These are phyloP conservation scores for Infundibulicybe gibba DNA, from an alignment of 768 basidiomycete species.

Conservation along the genomic window DNA sequence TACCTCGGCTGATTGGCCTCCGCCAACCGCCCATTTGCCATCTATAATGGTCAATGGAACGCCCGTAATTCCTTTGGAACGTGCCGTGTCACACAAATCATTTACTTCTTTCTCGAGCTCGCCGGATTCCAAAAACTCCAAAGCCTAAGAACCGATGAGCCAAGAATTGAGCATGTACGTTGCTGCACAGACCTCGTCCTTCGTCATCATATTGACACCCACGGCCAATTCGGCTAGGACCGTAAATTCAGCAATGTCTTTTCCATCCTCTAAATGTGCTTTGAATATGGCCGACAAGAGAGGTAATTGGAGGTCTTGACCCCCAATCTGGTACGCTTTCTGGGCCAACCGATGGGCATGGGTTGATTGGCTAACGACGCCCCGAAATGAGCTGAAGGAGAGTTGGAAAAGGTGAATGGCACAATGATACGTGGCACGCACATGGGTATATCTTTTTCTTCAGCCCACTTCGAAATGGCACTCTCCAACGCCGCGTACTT, in stretches of 20 bases:
- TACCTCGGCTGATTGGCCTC: slow-evolving; percentile 69
- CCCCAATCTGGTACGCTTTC: slow-evolving; percentile 63
- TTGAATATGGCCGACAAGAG: slow-evolving; percentile 59
- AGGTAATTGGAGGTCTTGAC: slow-evolving; percentile 54
- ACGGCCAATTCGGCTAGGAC: slow-evolving; percentile 61
- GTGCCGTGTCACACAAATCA: slow-evolving; percentile 57
- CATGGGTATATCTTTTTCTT: slow-evolving; percentile 57
- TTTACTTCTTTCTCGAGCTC: slow-evolving; percentile 65
- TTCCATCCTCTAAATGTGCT: slow-evolving; percentile 59
- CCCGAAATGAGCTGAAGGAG: slow-evolving; percentile 47
- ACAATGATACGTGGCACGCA: slow-evolving; percentile 25
- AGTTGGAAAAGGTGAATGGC: background rate
- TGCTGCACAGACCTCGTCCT: slow-evolving; percentile 45
- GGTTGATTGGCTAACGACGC: slow-evolving; percentile 62
- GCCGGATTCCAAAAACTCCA: slow-evolving; percentile 61
- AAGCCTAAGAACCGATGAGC: slow-evolving; percentile 37
- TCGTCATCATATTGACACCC: slow-evolving; percentile 51
- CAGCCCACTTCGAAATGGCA: slow-evolving; percentile 46
- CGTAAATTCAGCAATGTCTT: slow-evolving; percentile 58
- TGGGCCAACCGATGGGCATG: slow-evolving; percentile 68
- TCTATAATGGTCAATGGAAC: slow-evolving; percentile 82
- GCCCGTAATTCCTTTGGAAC: slow-evolving; percentile 66
- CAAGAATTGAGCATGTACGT: slow-evolving; percentile 3
- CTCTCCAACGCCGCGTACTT: slow-evolving; percentile 35
- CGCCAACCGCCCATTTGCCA: slow-evolving; percentile 73